Base-by-base conservation (phyloP, 2,329 filamentous ascomycete species). In the Fusarium avenaceum region DNA sequence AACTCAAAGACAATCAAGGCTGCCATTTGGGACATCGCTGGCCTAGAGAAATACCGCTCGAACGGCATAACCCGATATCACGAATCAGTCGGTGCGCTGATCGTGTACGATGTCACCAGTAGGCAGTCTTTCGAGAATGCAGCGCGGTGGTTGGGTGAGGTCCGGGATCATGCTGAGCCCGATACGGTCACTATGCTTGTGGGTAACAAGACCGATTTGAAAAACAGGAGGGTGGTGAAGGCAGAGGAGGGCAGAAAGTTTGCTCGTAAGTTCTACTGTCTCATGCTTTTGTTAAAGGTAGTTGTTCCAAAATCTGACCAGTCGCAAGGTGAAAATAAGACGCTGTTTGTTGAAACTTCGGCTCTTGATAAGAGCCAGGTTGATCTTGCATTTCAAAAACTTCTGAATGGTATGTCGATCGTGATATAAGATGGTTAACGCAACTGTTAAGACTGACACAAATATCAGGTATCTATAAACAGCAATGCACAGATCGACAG, bases 21-120 rank as follows among this genome's bases (percentile, higher is more conserved):
- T 5, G 46, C 30, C 7, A 22, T 63, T 6, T 63, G 59, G 59
- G 59, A 63, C 15, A 43, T 20, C 2, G 57, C 59, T 2, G 57
- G 59, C 6, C 30, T 22, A 1, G 59, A 63, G 2, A 32, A 32
- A n/a, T 56, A 28, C 9, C 57, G 59, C 7, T 38, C 7, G 7
- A 8, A 8, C 9, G 10, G 10, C 17, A 49, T 58, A 0, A 24
- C 7, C 7, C 62, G 62, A 4, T 63, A 63, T 7, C 7, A 43
- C 13, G 33, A 47, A 9, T 48, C 42, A 0, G 48, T 56, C 2
- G 59, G 42, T 3, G 59, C 46, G 0, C 14, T 63, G 14, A 2
- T 63, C 1, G 48, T 63, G 0, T 63, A 63, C 0, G 59, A 63
- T 3, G 20, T 63, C 1, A 63, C 59, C 6, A 56, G 6, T 4